Conservation (phyloP, 176 grass and related monocot species). For the Oryza rufipogon region DNA sequence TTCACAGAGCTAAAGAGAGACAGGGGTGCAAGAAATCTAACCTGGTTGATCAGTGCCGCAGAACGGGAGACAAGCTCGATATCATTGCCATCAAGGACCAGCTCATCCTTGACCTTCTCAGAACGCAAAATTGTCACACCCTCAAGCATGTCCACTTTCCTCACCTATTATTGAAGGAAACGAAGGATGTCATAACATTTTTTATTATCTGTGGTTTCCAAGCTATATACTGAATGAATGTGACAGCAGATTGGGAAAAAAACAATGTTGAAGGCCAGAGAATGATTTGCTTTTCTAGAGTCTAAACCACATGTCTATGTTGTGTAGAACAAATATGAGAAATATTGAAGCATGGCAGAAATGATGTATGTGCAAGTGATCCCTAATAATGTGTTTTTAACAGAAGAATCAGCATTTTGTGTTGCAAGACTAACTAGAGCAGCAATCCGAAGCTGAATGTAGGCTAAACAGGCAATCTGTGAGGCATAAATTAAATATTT, state of each 20-base stretch:
- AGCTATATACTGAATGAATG: background rate
- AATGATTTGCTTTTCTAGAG: background rate
- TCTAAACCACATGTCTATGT: background rate
- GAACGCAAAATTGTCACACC: slow-evolving; percentile 75
- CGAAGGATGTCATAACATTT: background rate
- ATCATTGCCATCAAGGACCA: slow-evolving; percentile 81
- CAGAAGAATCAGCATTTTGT: too few relatives aligned
- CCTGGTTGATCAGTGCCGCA: slow-evolving; percentile 76
- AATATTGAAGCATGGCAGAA: background rate
- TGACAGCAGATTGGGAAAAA: background rate
- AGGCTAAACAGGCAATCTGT: background rate
- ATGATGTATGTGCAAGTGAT: background rate
- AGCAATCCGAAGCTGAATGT: background rate
- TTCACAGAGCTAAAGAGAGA: background rate
- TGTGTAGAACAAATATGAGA: background rate
- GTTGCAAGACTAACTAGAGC: background rate
- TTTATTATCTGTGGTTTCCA: background rate
- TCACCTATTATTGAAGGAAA: slow-evolving; percentile 53
- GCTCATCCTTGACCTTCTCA: slow-evolving; percentile 91
- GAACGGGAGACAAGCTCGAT: slow-evolving; percentile 83
- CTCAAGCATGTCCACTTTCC: slow-evolving; percentile 88
- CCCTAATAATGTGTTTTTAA: too few relatives aligned
- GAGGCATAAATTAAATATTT: background rate
- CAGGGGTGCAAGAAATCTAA: background rate
- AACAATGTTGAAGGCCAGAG: background rate